Conservation (phyloP, 257 asterid species). For the Gentiana macrophylla region DNA sequence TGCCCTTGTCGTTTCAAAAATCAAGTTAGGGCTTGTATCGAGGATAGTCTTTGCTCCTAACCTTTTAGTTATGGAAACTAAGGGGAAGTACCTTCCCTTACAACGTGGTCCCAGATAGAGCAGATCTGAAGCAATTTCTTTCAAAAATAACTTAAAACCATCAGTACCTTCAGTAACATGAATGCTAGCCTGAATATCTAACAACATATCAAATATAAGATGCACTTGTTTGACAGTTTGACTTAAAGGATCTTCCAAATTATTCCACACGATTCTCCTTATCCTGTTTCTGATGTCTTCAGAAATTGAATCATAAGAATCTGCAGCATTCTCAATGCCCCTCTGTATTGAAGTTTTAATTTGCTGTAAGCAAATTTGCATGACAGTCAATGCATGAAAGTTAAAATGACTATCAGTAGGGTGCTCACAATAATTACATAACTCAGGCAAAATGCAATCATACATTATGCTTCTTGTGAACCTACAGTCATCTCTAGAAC, state of each 20-base stretch:
- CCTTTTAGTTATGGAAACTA: slow-evolving; percentile 79
- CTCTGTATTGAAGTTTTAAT: slow-evolving; percentile 58
- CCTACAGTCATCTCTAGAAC: slow-evolving; percentile 14
- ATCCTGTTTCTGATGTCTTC: slow-evolving; percentile 68
- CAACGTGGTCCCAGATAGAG: slow-evolving; percentile 84
- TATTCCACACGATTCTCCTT: slow-evolving; percentile 78
- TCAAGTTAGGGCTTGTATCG: slow-evolving; percentile 57
- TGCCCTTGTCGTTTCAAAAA: slow-evolving; percentile 59
- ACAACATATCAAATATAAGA: slow-evolving; percentile 81
- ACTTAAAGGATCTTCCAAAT: slow-evolving; percentile 94
- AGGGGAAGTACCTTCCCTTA: slow-evolving; percentile 87
- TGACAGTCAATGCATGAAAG: slow-evolving; percentile 83
- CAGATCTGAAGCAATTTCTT: slow-evolving; percentile 67
- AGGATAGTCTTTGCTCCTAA: slow-evolving; percentile 69
- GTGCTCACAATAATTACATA: slow-evolving; percentile 69
- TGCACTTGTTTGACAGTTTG: slow-evolving; percentile 96
- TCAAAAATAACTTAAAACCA: slow-evolving; percentile 46
- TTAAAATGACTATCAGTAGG: slow-evolving; percentile 84
- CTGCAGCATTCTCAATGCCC: slow-evolving; percentile 16
- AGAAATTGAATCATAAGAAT: slow-evolving; percentile 45
- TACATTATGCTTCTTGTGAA: slow-evolving; percentile 55
- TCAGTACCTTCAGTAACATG: slow-evolving; percentile 53
- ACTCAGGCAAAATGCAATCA: slow-evolving; percentile 86
- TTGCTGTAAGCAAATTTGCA: slow-evolving; percentile 97
- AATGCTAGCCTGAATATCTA: slow-evolving; percentile 68